Base-by-base conservation (phyloP, 345 rosid genomes). In the Abelmoschus esculentus region DNA sequence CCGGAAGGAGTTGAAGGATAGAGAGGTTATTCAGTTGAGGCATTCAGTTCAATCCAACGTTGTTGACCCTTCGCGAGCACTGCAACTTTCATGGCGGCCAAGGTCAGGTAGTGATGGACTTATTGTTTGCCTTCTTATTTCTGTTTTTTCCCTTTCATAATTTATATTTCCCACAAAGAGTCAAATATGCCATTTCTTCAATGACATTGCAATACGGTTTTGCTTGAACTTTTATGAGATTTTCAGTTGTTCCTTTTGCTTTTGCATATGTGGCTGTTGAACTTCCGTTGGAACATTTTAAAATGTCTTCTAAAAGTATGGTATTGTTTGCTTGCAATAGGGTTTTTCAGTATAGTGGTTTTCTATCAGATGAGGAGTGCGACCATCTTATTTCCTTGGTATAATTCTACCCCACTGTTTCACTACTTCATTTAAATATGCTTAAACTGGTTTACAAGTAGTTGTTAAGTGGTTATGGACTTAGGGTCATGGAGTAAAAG, bases 81-180 rank as follows among this genome's bases (percentile, higher is more conserved):
- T 83, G 67, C 90, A 82, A 31, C 85, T 91, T 73, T 89, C 90
- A 60, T 91, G 26, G 26, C 26, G 26, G 77, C 98, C 97, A 85
- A 93, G 98, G 98, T 91, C 93, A 88, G 93, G 95, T 93, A 85
- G 79, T 58, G 63, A 69, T 65, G 42, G 70, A 71, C 56, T 76
- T 63, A 38, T 60, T 46, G 52, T 31, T 70, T 56, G 47, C 61
- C 50, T 69, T 46, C 70, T 50, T 42, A n/a, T 18, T 54, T 28
- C 60, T 15, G 22, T 49, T 15, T 6, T 0, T 42, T 42, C 2
- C 3, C 46, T 31, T 31, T 50, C 17, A n/a, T 7, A 3, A 9
- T 3, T 50, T 50, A 53, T 6, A 15, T 19, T 50, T 13, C 44
- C 11, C 26, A 36, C 11, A 8, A 15, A 38, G 54, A 15, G 69